Percentiles rank a stretch among this genome's conserved stretches.
Evolutionary conservation across 306 rosid genomes (phyloP).

Genomic region (Cotoneaster glaucophyllus): DNA sequence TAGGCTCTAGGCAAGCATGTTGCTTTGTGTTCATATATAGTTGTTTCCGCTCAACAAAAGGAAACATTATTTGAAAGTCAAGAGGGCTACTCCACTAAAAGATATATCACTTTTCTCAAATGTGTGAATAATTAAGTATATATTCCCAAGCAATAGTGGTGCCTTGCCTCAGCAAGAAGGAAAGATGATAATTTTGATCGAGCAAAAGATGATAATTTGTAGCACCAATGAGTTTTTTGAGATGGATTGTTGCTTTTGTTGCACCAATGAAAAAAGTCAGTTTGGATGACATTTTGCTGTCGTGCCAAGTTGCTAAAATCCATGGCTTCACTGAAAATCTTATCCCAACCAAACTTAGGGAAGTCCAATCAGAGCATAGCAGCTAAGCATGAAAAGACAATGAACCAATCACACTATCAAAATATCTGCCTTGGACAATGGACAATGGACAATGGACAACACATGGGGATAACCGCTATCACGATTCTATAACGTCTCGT

Average conservation of each 20-base stretch:
- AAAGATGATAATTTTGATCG: background rate
- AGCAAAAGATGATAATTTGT: background rate
- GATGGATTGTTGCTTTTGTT: slow-evolving; percentile 6
- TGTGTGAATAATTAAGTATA: background rate
- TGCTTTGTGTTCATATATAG: background rate
- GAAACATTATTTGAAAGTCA: background rate
- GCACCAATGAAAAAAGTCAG: slow-evolving; percentile 5
- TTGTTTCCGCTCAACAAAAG: background rate
- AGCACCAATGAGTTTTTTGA: background rate
- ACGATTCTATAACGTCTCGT: no score
- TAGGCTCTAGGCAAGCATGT: background rate
- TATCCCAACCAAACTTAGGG: slow-evolving; percentile 11
- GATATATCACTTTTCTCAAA: background rate
- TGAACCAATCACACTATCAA: background rate
- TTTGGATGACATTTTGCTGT: slow-evolving; percentile 3
- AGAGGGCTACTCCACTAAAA: background rate
- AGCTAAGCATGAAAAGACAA: slow-evolving; percentile 27
- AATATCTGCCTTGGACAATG: slow-evolving; percentile 2
- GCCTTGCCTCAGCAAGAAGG: background rate
- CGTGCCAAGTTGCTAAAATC: slow-evolving; percentile 16
- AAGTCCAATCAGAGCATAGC: slow-evolving; percentile 22
- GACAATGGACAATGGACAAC: background rate
- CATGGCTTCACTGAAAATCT: background rate
- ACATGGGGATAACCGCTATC: no score
- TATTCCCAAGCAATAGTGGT: background rate